Percentiles rank a stretch among this genome's conserved stretches.
Evolutionary conservation across 768 basidiomycete genomes (phyloP).

Genomic region (Butyriboletus loyo): DNA sequence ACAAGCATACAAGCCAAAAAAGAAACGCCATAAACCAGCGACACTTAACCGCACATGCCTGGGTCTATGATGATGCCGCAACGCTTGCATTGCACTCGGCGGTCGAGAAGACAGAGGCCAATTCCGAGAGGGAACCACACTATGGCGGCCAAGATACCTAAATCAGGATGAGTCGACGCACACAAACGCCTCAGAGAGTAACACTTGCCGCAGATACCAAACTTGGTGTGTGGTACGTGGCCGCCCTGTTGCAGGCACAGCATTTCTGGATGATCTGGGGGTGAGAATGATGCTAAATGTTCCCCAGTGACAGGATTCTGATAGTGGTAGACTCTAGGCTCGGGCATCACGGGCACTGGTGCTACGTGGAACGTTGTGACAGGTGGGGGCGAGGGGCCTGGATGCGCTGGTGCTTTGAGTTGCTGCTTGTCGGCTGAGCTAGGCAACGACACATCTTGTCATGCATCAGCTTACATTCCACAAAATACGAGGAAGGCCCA

Average conservation of each 20-base stretch:
- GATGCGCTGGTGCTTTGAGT: slow-evolving; percentile 8
- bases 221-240: slow-evolving; percentile 63
- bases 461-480: neutral
- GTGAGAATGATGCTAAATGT: slow-evolving; percentile 57
- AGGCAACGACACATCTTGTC: slow-evolving; percentile 11
- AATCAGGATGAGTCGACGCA: neutral
- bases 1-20: neutral
- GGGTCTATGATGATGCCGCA: slow-evolving; percentile 41
- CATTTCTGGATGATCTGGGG: slow-evolving; percentile 83
- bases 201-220: slow-evolving; percentile 64
- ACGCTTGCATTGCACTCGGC: slow-evolving; percentile 60
- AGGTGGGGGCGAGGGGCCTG: slow-evolving; percentile 5
- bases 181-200: neutral
- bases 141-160: slow-evolving; percentile 77
- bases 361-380: slow-evolving; percentile 24
- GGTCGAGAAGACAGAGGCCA: slow-evolving; percentile 73
- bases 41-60: slow-evolving; percentile 32
- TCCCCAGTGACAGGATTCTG: slow-evolving; percentile 59
- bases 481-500: neutral
- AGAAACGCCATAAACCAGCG: neutral
- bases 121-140: slow-evolving; percentile 87
- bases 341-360: slow-evolving; percentile 32
- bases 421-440: slow-evolving; percentile 10
- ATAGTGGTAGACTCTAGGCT: slow-evolving; percentile 66
- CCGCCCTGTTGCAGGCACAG: slow-evolving; percentile 73